Conservation (phyloP, 2,329 filamentous ascomycete genomes). For the Raffaelea ambrosiae region DNA sequence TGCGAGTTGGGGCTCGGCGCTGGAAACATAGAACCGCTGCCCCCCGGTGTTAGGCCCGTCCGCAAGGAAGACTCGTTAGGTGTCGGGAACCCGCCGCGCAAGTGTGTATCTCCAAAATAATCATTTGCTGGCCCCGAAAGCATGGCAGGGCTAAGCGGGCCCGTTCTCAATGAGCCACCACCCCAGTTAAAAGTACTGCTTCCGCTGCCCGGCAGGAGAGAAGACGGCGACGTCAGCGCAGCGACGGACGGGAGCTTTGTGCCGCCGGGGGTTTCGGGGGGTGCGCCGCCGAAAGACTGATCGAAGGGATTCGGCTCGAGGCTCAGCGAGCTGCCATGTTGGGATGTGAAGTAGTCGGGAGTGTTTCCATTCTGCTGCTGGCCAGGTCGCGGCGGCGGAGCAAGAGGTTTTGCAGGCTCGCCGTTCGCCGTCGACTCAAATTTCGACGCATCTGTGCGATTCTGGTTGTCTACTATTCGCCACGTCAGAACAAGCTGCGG, state of each 20-base stretch:
- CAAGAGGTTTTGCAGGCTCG: conserved; percentile 56
- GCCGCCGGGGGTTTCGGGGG: conserved; percentile 71
- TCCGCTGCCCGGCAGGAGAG: conserved; percentile 65
- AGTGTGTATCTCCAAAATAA: conserved; percentile 76
- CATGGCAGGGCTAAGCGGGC: conserved; percentile 95
- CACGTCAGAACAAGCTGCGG: neutral
- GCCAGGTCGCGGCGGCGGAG: conserved; percentile 59
- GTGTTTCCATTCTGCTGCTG: conserved; percentile 40
- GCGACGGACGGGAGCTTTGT: conserved; percentile 83
- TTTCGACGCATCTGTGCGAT: neutral
- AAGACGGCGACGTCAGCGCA: conserved; percentile 80
- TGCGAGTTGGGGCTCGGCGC: conserved; percentile 81
- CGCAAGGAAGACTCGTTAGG: conserved; percentile 93
- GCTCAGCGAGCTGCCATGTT: conserved; percentile 48
- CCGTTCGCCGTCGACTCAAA: conserved; percentile 31
- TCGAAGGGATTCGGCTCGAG: conserved; percentile 96
- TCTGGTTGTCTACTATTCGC: too few species aligned
- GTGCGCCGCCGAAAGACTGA: conserved; percentile 70
- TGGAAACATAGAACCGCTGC: conserved; percentile 95
- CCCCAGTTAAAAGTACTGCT: conserved; percentile 72
- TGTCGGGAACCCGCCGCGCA: conserved; percentile 81
- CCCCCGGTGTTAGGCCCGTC: conserved; percentile 86
- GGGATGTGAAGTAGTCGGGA: conserved; percentile 54
- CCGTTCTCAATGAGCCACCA: conserved; percentile 76
- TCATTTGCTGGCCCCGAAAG: conserved; percentile 77